Evolutionary conservation across 495 filamentous ascomycete species (phyloP).

Genomic region (Endocarpon pusillum): DNA sequence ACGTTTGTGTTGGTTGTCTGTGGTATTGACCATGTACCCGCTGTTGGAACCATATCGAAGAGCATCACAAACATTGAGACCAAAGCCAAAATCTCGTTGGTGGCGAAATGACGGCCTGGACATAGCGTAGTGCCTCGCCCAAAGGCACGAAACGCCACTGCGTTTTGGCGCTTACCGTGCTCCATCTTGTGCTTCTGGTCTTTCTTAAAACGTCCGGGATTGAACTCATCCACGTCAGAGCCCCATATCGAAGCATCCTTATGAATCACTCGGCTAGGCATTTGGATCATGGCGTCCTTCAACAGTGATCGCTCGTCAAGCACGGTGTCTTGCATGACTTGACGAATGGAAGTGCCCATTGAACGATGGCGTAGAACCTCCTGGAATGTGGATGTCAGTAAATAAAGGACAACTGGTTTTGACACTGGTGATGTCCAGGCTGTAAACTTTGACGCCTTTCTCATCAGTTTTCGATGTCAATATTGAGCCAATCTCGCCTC

Average conservation of each 20-base stretch:
- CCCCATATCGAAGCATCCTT: constrained; percentile 15
- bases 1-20: constrained; percentile 11
- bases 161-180: not conserved
- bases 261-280: constrained; percentile 13
- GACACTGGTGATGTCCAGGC: constrained; percentile 19
- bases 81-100: constrained; percentile 21
- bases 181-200: not conserved
- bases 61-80: constrained; percentile 22
- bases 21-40: constrained; percentile 15
- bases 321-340: constrained; percentile 16
- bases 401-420: constrained; percentile 19
- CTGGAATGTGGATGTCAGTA: constrained; percentile 23
- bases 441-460: constrained; percentile 8
- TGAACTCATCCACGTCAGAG: constrained; percentile 10
- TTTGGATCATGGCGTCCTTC: constrained; percentile 13
- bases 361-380: constrained; percentile 19
- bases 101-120: constrained; percentile 31
- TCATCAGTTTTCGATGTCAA: constrained; percentile 7
- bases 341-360: constrained; percentile 11
- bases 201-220: constrained; percentile 18
- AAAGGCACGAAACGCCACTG: constrained; percentile 22
- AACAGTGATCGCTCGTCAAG: constrained; percentile 17
- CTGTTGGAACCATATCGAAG: constrained; percentile 19
- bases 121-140: constrained; percentile 27
- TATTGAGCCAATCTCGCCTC: constrained; percentile 16